Base-by-base conservation (phyloP, 192 early-diverging fungal species). In the Phycomyces blakesleeanus region DNA sequence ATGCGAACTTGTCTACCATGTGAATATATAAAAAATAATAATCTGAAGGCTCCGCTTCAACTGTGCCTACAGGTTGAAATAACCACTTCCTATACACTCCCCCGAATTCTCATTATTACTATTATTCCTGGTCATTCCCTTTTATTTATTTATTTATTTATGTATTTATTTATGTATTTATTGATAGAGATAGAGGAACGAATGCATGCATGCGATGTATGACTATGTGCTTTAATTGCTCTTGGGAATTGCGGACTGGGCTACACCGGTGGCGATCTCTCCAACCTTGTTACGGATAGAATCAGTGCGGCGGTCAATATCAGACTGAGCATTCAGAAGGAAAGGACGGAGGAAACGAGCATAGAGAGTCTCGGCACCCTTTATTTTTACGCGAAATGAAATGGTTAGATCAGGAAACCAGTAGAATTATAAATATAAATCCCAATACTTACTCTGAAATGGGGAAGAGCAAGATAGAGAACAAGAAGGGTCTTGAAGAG, bases 361-460 rank as follows among this genome's bases (percentile, higher is more conserved):
- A 78, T 98, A 98, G 56, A 98, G 57, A 60, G 84, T 74, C 66
- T 85, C 82, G 65, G 96, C 96, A 40, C 96, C 96, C 79, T 83
- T 54, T n/a, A n/a, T n/a, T n/a, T n/a, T n/a, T 59, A 53, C 16
- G 21, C 14, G 20, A 38, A 22, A 63, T 56, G 56, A 64, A 56
- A 39, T 2, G 52, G 21, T 54, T 14, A 57, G n/a, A 34, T 61
- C 20, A 24, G 11, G n/a, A 21, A 15, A 56, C 6, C 34, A 57
- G 18, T 22, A 34, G 27, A 22, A 37, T 9, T 59, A 38, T 10
- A 29, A 20, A 38, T 44, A 47, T 37, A 59, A 56, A 15, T 42
- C 18, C 4, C 54, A 41, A 16, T 14, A 20, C 74, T 61, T 75
- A 86, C 78, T 60, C 77, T 71, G 68, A 86, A 87, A 62, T 79